Evolutionary conservation across 805 yeast genomes (phyloP).

Genomic region (Saturnispora saitoi): DNA sequence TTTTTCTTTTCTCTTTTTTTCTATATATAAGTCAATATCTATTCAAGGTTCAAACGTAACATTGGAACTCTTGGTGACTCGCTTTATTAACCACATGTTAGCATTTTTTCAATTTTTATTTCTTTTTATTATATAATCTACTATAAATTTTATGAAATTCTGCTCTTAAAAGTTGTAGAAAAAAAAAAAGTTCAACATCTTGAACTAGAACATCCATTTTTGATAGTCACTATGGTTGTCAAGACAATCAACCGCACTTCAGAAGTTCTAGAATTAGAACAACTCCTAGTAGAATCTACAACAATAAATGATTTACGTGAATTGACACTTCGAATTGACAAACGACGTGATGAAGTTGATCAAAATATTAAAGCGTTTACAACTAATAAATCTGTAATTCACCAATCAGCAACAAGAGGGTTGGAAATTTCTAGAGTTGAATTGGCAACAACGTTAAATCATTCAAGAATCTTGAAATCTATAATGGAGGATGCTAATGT

Average conservation of each 20-base stretch:
- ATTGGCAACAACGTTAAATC: conserved; percentile 49
- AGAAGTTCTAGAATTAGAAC: neutral
- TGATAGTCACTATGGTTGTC: neutral
- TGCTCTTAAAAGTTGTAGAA: neutral
- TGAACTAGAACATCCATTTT: neutral
- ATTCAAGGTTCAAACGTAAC: neutral
- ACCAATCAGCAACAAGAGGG: conserved; percentile 32
- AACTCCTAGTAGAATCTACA: neutral
- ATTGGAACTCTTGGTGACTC: neutral
- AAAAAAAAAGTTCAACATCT: neutral
- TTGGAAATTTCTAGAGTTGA: conserved; percentile 56
- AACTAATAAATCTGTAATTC: conserved; percentile 29
- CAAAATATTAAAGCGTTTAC: conserved; percentile 15
- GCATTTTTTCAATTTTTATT: neutral
- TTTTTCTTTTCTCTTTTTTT: neutral
- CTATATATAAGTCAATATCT: neutral
- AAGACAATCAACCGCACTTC: neutral
- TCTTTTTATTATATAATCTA: neutral
- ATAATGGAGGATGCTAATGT: conserved; percentile 53
- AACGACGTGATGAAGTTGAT: neutral
- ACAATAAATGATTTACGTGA: conserved; percentile 17
- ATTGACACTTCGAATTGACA: neutral
- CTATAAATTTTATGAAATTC: neutral
- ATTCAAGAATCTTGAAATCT: conserved; percentile 46
- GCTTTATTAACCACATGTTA: neutral